Base-by-base conservation (phyloP, 192 early-diverging fungal genomes). In the Allomyces arbusculus region DNA sequence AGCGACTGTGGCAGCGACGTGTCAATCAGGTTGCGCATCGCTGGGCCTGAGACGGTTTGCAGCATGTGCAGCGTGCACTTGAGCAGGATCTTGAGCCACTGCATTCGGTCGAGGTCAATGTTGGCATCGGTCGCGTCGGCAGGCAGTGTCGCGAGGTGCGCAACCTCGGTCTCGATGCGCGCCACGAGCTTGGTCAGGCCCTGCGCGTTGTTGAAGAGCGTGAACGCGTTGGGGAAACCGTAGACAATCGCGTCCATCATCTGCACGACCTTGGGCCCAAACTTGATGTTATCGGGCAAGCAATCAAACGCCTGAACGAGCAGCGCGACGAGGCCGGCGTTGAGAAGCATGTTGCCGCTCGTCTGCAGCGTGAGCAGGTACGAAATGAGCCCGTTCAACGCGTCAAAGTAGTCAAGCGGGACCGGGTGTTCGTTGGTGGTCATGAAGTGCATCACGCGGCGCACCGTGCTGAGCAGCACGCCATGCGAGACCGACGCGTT, bases 401-500 rank as follows among this genome's bases (percentile, higher is more conserved):
- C 87, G 61, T 95, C 94, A 66, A 89, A 75, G 71, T 86, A 95
- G 62, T 91, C 89, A 65, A 78, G 78, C 1, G 81, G 61, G 19
- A 70, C 68, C 23, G 61, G 72, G 12, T 65, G 70, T 1, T 74
- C 72, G 44, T 68, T 62, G 25, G 74, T 72, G 23, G 81, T 77
- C 24, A 83, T 44, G 33, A 75, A 70, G 6, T 77, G 64, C 28
- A 91, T 82, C 24, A 90, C 79, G 66, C 84, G 85, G 65, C 90
- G 83, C 44, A 97, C 69, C 7, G 88, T 78, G 65, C 83, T 87
- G 75, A 97, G 86, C 16, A 97, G 76, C 26, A 87, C 82, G 24
- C 95, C 95, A 67, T 97, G 92, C 68, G 92, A 95, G 4, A 91
- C 92, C 2, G 91, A 89, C 1, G 91, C 90, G 65, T 92, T 95